These are phyloP conservation scores for Magnusiomyces tetraspermus DNA, from an alignment of 1,139 yeast genomes.

Conservation along the genomic window DNA sequence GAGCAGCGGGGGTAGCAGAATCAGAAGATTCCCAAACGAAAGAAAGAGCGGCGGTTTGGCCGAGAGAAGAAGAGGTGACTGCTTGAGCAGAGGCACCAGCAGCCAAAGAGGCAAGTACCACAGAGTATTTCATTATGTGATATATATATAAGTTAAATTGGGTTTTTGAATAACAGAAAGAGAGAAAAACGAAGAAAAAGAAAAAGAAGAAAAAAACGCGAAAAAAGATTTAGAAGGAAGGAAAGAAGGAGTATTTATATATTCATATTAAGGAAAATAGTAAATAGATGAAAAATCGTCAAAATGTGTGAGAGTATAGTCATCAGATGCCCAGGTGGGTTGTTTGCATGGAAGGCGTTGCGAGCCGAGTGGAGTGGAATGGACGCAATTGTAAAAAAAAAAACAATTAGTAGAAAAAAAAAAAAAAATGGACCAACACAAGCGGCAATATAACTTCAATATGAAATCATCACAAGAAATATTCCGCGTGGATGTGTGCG, in stretches of 20 bases:
- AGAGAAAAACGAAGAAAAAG: not conserved
- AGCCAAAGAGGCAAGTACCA: not conserved
- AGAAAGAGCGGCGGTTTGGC: constrained; percentile 4
- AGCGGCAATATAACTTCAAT: too few relatives aligned
- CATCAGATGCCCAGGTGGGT: not conserved
- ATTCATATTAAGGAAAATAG: not conserved
- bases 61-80: not conserved
- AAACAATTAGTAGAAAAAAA: too few relatives aligned
- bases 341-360: not conserved
- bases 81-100: not conserved
- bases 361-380: too few relatives aligned
- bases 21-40: not conserved
- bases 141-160: not conserved
- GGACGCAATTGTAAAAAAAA: too few relatives aligned
- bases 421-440: too few relatives aligned
- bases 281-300: not conserved
- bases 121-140: not conserved
- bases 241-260: not conserved
- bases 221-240: not conserved
- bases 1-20: not conserved
- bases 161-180: not conserved
- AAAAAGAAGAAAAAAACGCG: not conserved
- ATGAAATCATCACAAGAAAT: too few relatives aligned
- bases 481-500: too few relatives aligned
- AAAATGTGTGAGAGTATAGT: not conserved